These are phyloP conservation scores for Lachnellula hyalina DNA, from an alignment of 2,329 filamentous ascomycete genomes.

Conservation along the genomic window DNA sequence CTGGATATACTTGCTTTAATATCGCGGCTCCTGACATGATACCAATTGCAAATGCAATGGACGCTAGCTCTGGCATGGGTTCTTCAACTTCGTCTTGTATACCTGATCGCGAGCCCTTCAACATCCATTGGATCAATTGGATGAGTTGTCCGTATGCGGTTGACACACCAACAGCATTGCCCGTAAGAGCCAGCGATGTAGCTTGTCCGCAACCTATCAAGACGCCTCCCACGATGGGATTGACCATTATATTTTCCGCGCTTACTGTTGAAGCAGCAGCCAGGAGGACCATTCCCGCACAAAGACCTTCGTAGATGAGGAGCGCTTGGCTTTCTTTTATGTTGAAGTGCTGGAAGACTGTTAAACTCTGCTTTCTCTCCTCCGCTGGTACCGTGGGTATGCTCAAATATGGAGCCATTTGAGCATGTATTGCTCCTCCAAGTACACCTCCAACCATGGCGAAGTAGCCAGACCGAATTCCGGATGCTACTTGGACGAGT, in stretches of 20 bases:
- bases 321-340: conserved; percentile 6
- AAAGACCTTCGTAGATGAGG: conserved; percentile 18
- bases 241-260: conserved; percentile 6
- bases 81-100: not conserved
- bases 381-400: not conserved
- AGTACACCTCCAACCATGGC: conserved; percentile 49
- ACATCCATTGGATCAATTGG: conserved; percentile 41
- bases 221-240: conserved; percentile 45
- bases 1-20: conserved; percentile 4
- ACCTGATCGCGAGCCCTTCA: not conserved
- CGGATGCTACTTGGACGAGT: conserved; percentile 53
- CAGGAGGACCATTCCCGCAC: conserved; percentile 8
- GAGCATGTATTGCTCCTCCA: conserved; percentile 47
- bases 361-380: conserved; percentile 4
- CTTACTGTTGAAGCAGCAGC: conserved; percentile 6
- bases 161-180: conserved; percentile 54
- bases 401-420: not conserved
- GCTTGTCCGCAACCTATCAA: conserved; percentile 55
- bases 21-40: conserved; percentile 42
- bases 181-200: conserved; percentile 47
- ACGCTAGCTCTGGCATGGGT: conserved; percentile 7
- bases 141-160: conserved; percentile 57
- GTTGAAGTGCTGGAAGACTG: conserved; percentile 17
- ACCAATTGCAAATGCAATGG: conserved; percentile 47
- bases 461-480: conserved; percentile 46